These are phyloP conservation scores for Fraxinus sp. DNA, from an alignment of 305 asterid genomes.

Conservation along the genomic window DNA sequence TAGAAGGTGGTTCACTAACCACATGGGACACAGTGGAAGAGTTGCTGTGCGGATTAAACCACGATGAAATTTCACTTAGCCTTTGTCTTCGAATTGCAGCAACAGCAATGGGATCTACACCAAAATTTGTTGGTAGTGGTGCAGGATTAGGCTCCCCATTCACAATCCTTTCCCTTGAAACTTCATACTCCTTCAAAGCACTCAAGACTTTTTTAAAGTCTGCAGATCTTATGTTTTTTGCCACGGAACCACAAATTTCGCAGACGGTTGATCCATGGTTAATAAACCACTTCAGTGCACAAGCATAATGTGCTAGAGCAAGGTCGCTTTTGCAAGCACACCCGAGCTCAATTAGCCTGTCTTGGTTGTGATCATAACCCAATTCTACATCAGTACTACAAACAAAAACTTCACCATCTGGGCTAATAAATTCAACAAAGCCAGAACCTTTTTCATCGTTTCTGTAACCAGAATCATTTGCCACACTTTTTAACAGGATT, in stretches of 20 bases:
- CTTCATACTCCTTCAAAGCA: conserved; percentile 70
- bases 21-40: conserved; percentile 46
- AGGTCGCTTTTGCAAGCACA: conserved; percentile 88
- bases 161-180: conserved; percentile 56
- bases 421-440: conserved; percentile 75
- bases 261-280: conserved; percentile 85
- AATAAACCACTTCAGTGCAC: conserved; percentile 95
- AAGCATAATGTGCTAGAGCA: conserved; percentile 83
- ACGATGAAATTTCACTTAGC: conserved; percentile 75
- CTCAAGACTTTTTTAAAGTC: conserved; percentile 68
- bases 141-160: conserved; percentile 78
- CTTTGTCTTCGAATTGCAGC: conserved; percentile 90
- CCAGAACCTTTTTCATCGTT: conserved; percentile 48
- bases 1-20: conserved; percentile 54
- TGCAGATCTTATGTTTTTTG: conserved; percentile 53
- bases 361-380: conserved; percentile 60
- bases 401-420: conserved; percentile 78
- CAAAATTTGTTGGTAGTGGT: conserved; percentile 39
- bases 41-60: conserved; percentile 76
- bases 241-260: conserved; percentile 76
- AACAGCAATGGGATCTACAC: conserved; percentile 90
- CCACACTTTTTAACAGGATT: conserved; percentile 34
- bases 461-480: conserved; percentile 30
- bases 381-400: conserved; percentile 71
- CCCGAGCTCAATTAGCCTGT: conserved; percentile 70